Percentiles rank a stretch among this genome's conserved stretches.
These are phyloP conservation scores for Colletotrichum kahawae DNA, from an alignment of 2,329 filamentous ascomycete species.

Conservation along the genomic window DNA sequence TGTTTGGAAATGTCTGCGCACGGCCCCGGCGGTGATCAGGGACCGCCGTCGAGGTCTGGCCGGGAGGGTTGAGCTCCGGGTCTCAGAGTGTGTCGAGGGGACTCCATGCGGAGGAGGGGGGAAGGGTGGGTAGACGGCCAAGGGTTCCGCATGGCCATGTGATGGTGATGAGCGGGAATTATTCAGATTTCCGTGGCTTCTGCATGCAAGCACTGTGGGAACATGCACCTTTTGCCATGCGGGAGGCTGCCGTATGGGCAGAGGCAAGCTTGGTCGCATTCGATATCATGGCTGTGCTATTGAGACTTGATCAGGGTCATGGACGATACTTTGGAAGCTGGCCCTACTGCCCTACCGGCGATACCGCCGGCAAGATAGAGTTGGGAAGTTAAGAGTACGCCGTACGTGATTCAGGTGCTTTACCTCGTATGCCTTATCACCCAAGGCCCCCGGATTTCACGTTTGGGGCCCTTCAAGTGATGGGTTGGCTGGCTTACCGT, in stretches of 20 bases:
- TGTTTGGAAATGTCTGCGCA: slow-evolving; percentile 4
- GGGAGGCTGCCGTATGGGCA: neutral
- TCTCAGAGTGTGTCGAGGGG: slow-evolving; percentile 17
- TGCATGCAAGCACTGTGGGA: neutral
- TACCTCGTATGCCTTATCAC: neutral
- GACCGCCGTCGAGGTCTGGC: neutral
- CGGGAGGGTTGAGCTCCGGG: slow-evolving; percentile 15
- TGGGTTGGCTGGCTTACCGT: too few relatives aligned
- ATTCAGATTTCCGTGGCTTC: neutral
- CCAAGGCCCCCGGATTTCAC: neutral
- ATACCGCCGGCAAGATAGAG: neutral
- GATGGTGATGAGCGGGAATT: neutral
- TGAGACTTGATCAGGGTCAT: neutral
- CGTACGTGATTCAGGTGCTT: neutral
- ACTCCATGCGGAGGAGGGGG: neutral
- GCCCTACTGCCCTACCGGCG: neutral
- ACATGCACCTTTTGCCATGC: neutral
- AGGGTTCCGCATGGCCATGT: neutral
- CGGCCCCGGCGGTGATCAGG: slow-evolving; percentile 11
- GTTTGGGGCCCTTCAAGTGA: neutral
- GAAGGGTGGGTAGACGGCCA: neutral
- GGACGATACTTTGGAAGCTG: neutral
- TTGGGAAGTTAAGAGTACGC: neutral
- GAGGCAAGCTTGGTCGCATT: neutral
- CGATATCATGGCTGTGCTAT: neutral